Evolutionary conservation across 352 stramenopile species (phyloP), one percentile per base, ranked within the genome.

Genomic region (Globisporangium megalacanthum): DNA sequence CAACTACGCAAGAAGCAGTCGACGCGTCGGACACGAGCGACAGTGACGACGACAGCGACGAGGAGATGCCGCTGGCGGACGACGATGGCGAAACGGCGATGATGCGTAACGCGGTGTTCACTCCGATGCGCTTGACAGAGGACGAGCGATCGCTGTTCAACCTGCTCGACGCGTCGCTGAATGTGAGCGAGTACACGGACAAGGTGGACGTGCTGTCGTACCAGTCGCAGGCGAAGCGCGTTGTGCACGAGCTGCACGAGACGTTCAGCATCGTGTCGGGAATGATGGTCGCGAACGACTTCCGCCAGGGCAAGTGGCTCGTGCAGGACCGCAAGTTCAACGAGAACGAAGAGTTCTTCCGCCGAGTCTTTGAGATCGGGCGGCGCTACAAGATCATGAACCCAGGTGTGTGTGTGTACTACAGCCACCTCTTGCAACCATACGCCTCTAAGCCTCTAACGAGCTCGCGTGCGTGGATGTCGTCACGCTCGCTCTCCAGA

Each of bases 341-440:
- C 17, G 79, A 97, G 39, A 85, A 96, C 61, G 77, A 86, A 49
- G 69, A 73, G 19, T 95, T 98, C 31, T 97, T 97, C 56, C 88
- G 92, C 48, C 82, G 92, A 52, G 77, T 93, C 42, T 98, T 99
- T 62, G 96, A 99, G 70, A 74, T 99, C 17, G 93, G 88, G 10
- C 75, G 96, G 44, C 82, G 96, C 37, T 97, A 99, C 77, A 99
- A 99, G 77, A 98, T 99, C 62, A 98, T 98, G 92, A 99, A 99
- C 76, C 96, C 25, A 29, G 25, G 25, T 6, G 68, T 72, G 19
- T 70, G 66, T 17, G 65, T 78, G 36, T 56, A 58, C 4, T 63
- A 68, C 19, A 65, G 64, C 14, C 35, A 69, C 7, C 58, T 72
- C 54, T 9, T 47, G 36, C 36, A 47, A 62, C 44, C 46, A 66